phyloP scores from a whole-genome alignment of 1,284 basidiomycete species.

The Meira nashicola region DNA sequence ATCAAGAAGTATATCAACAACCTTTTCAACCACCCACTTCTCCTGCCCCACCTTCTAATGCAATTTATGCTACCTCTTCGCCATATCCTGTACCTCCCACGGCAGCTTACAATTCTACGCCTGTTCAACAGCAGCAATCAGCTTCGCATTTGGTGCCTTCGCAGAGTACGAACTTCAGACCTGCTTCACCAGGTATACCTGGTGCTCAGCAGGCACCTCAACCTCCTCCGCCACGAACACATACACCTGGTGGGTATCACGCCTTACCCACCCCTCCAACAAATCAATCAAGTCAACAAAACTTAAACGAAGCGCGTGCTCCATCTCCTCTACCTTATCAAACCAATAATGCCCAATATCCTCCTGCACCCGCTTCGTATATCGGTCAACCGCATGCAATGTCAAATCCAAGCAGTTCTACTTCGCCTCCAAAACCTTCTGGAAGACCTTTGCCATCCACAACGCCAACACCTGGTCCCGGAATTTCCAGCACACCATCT shows the following conservation, averaged over 20 bases:
- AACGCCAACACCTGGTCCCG: constrained; percentile 3
- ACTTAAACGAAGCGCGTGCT: too few relatives aligned
- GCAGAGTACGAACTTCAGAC: not conserved
- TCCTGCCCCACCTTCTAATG: not conserved
- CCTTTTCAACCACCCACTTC: not conserved
- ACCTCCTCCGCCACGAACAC: constrained; percentile 5
- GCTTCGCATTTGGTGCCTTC: not conserved
- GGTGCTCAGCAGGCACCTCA: not conserved
- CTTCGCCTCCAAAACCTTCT: not conserved
- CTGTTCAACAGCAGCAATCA: not conserved
- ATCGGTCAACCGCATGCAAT: not conserved
- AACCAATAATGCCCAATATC: not conserved
- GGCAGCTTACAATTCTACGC: not conserved
- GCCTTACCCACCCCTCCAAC: constrained; percentile 7
- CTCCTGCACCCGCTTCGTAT: not conserved
- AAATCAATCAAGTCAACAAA: too few relatives aligned
- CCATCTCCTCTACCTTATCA: too few relatives aligned
- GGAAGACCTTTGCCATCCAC: not conserved
- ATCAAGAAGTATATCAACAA: not conserved
- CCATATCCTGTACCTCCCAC: not conserved
- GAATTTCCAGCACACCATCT: not conserved
- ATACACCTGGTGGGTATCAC: constrained; percentile 11
- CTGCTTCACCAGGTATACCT: not conserved
- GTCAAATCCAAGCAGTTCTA: not conserved
- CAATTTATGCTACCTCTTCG: not conserved